These are phyloP conservation scores for Phytophthora tentaculata DNA, from an alignment of 352 stramenopile genomes.

Conservation along the genomic window DNA sequence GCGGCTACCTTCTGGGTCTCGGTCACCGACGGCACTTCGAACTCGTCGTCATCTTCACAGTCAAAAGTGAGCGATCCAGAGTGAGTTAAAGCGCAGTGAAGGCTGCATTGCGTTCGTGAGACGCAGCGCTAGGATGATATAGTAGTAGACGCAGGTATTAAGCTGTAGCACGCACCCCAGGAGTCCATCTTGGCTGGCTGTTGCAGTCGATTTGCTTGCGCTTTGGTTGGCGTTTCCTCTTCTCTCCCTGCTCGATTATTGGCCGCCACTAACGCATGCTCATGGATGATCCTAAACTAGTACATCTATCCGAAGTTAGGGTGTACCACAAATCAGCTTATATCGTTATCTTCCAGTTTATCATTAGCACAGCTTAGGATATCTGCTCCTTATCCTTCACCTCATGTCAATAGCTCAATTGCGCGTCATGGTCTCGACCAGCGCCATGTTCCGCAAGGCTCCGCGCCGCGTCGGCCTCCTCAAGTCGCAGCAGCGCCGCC, in stretches of 20 bases:
- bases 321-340: neutral
- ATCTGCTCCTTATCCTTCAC: neutral
- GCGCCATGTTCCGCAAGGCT: constrained; percentile 9
- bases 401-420: neutral
- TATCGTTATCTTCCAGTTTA: neutral
- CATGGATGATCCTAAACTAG: neutral
- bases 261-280: constrained; percentile 6
- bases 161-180: constrained; percentile 56
- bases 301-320: neutral
- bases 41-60: constrained; percentile 78
- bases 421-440: neutral
- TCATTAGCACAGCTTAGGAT: neutral
- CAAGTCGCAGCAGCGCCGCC: constrained; percentile 18
- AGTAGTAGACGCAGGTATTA: neutral
- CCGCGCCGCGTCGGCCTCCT: constrained; percentile 1
- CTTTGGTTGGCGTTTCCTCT: constrained; percentile 10
- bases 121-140: neutral
- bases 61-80: constrained; percentile 9
- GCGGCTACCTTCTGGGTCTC: constrained; percentile 48
- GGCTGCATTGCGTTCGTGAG: neutral
- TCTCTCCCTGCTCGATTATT: constrained; percentile 24
- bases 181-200: constrained; percentile 64
- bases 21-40: constrained; percentile 70
- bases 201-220: constrained; percentile 1
- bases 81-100: neutral